Base-by-base conservation (phyloP, 768 basidiomycete species). In the Suillus americanus region DNA sequence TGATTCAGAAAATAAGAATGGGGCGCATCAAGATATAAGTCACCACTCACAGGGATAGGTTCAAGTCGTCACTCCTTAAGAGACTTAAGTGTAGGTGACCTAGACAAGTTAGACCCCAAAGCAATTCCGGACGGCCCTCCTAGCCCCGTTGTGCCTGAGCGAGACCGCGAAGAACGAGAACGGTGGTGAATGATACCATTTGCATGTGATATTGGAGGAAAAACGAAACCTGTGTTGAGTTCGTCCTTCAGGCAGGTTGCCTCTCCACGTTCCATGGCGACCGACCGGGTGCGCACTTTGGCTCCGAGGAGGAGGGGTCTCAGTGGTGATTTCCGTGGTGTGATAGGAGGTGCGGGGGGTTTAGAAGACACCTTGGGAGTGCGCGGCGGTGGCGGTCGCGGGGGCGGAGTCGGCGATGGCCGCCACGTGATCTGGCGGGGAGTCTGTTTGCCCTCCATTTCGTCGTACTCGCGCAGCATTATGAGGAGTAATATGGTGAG, bases 401-500 rank as follows among this genome's bases (percentile, higher is more conserved):
- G 37, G 43, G 53, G 40, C 40, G 64, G 48, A 70, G 65, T 50
- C 43, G 53, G 60, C 79, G 77, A 41, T 46, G 62, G 33, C 10
- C 38, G 37, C 51, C 16, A 14, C 20, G 41, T 51, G 28, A 41
- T 23, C 2, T 25, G 57, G 23, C 41, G 38, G 64, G 35, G 33
- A 30, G 28, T 23, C n/a, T 35, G 38, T 40, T 61, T 62, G 57
- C 40, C 45, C 13, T 61, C 38, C 28, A 68, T 62, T 23, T 40
- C 56, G 33, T 69, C 51, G 8, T 75, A 67, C 56, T 85, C 85
- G 40, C 78, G 79, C n/a, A 77, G 73, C 16, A 79, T 77, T 28
- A 84, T 64, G 16, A 79, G 77, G 38, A 81, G 71, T 33, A 86
- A 73, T 1, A 86, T 74, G n/a, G 71, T 61, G 35, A 83, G 72